These are phyloP conservation scores for Trifolium fragiferum DNA, from an alignment of 306 rosid species.

Conservation along the genomic window DNA sequence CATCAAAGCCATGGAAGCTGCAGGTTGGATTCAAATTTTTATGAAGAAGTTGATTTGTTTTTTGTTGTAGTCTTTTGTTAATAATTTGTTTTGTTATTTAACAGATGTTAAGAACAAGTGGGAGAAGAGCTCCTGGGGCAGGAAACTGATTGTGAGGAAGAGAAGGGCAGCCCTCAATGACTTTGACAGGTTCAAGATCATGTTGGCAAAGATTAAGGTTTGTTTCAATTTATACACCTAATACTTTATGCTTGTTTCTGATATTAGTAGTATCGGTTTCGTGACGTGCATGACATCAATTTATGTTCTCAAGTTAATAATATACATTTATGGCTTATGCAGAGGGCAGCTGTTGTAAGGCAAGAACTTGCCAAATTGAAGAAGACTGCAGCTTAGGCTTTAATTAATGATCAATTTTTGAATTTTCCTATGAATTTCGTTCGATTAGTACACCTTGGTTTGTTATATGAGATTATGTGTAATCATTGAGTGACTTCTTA, in stretches of 20 bases:
- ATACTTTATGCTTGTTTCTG: not conserved
- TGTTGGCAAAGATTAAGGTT: slow-evolving; percentile 97
- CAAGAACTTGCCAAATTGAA: slow-evolving; percentile 86
- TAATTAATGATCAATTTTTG: not conserved
- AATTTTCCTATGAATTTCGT: slow-evolving; percentile 50
- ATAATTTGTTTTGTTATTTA: not conserved
- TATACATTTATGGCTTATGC: slow-evolving; percentile 41
- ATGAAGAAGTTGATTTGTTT: not conserved
- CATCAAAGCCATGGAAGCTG: slow-evolving; percentile 87
- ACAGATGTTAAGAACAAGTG: slow-evolving; percentile 96
- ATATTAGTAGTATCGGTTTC: not conserved
- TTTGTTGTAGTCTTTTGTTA: not conserved
- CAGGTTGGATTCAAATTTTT: slow-evolving; percentile 47
- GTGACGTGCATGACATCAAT: not conserved
- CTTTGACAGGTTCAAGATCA: slow-evolving; percentile 90
- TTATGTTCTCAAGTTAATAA: not conserved
- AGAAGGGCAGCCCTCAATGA: slow-evolving; percentile 80
- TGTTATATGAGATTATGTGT: slow-evolving; percentile 8
- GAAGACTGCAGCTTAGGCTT: slow-evolving; percentile 60
- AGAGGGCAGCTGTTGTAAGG: slow-evolving; percentile 85
- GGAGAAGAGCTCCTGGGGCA: slow-evolving; percentile 96
- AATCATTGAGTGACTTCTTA: slow-evolving; percentile 9
- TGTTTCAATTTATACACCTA: not conserved
- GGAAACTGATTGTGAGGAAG: slow-evolving; percentile 87
- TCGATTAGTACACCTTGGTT: slow-evolving; percentile 28